Base-by-base conservation (phyloP, 768 basidiomycete genomes). In the Tylopilus balloui region DNA sequence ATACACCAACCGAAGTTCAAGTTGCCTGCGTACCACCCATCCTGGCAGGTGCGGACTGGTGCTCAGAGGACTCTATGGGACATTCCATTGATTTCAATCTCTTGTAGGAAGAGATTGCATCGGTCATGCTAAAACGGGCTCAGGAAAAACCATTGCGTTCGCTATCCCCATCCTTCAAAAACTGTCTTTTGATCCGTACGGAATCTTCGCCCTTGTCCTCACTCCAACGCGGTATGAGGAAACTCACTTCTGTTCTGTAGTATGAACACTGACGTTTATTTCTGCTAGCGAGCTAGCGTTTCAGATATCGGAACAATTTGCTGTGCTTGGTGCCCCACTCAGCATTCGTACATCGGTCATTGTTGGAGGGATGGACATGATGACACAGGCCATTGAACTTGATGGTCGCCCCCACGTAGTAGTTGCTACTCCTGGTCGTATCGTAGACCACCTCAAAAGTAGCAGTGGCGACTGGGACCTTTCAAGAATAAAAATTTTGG, bases 361-460 rank as follows among this genome's bases (percentile, higher is more conserved):
- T 27, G 93, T 98, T 2, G 96, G 96, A 15, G 96, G 96, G 6
- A 95, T 99, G 92, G 96, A 99, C 60, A 95, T 95, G 86, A 92
- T 96, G 76, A 66, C 82, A 1, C 96, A 99, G 65, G 91, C 95
- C 0, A 73, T 90, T 15, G 92, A 94, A 60, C 79, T 99, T 13
- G 76, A 78, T 3, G 80, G 83, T 54, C 79, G 88, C 35, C 96
- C 96, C 0, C 96, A 98, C 64, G 78, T 99, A 31, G 84, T 98
- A 20, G 83, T 99, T 39, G 96, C 94, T 8, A 99, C 96, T 0
- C 96, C 96, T 3, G 96, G 96, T 2, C 81, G 96, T 17, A 81
- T 99, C 19, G 90, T 93, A 3, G 96, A 99, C 68, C 84, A 92
- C 58, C 67, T 99, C 39, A 77, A 78, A 53, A 93, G 88, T 59